Conservation (phyloP, 2,329 filamentous ascomycete species). For the Penicillium capsulatum region DNA sequence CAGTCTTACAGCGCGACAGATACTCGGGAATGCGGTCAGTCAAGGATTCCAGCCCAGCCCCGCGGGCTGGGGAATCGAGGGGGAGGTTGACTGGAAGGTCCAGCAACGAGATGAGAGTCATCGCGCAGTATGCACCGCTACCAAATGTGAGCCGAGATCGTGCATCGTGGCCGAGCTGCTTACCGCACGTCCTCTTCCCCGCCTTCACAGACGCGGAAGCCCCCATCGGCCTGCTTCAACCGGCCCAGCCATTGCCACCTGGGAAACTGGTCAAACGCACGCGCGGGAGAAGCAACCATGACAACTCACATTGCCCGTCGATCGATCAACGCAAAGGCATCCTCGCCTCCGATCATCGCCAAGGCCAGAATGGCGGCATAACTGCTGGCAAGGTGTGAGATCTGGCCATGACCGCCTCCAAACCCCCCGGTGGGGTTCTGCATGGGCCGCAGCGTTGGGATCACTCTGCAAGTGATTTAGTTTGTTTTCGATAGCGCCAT, state of each 20-base stretch:
- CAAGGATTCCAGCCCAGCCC: slow-evolving; percentile 61
- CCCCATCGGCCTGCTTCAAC: slow-evolving; percentile 81
- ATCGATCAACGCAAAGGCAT: slow-evolving; percentile 71
- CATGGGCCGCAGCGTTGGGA: slow-evolving; percentile 71
- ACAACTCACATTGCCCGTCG: slow-evolving; percentile 63
- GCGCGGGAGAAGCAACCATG: slow-evolving; percentile 1
- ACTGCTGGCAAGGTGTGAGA: slow-evolving; percentile 80
- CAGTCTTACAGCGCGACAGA: slow-evolving; percentile 67
- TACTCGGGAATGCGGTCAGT: slow-evolving; percentile 73
- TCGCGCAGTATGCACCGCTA: slow-evolving; percentile 87
- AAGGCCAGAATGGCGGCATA: slow-evolving; percentile 81
- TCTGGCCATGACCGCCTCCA: slow-evolving; percentile 87
- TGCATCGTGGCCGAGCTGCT: slow-evolving; percentile 29
- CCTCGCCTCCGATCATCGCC: slow-evolving; percentile 69
- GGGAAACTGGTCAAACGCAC: slow-evolving; percentile 22
- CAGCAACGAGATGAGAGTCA: slow-evolving; percentile 77
- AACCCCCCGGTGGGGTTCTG: slow-evolving; percentile 84
- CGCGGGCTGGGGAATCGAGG: slow-evolving; percentile 63
- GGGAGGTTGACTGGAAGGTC: slow-evolving; percentile 77
- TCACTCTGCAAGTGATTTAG: slow-evolving; percentile 45
- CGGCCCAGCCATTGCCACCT: slow-evolving; percentile 81
- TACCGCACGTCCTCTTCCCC: slow-evolving; percentile 92
- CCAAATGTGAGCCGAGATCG: slow-evolving; percentile 15
- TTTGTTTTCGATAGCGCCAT: neutral
- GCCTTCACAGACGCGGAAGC: slow-evolving; percentile 80